These are phyloP conservation scores for apple (Malus domestica) DNA, from an alignment of 306 rosid species.

Conservation along the genomic window ASM211411v1 NC_041802.1:15427001-15427500, in stretches of 20 bases:
- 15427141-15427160: slow-evolving; percentile 34
- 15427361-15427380: background rate
- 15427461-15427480: background rate
- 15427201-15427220: slow-evolving; percentile 46
- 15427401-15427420: background rate
- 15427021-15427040: background rate
- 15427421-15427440: background rate
- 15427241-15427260: slow-evolving; percentile 11
- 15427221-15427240: slow-evolving; percentile 35
- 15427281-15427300: background rate
- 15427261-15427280: background rate
- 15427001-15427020: background rate
- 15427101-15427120: slow-evolving; percentile 42
- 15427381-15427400: background rate
- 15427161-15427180: slow-evolving; percentile 32
- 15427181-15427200: slow-evolving; percentile 41
- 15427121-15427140: slow-evolving; percentile 20
- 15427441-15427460: background rate
- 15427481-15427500: background rate
- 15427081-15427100: slow-evolving; percentile 30
- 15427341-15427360: slow-evolving; percentile 23
- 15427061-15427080: slow-evolving; percentile 8
- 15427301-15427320: background rate
- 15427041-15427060: slow-evolving; percentile 4
- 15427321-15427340: background rate